Evolutionary conservation across 768 basidiomycete species (phyloP).

Genomic region (Macrolepiota albuminosa): DNA sequence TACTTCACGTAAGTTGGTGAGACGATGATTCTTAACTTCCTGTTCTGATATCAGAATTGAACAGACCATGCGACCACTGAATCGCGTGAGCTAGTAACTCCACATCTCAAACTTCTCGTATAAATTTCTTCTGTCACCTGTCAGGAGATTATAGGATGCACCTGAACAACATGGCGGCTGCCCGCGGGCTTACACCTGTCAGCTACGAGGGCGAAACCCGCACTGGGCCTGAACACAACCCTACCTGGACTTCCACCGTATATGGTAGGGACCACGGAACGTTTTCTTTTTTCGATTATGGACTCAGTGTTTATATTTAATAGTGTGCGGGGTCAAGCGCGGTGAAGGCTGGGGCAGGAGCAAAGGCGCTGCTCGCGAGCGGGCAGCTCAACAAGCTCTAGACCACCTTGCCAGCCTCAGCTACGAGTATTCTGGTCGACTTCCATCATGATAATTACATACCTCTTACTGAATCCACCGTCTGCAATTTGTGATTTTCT

Average conservation of each 20-base stretch:
- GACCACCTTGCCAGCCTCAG: not conserved
- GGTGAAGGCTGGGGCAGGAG: not conserved
- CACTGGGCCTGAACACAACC: constrained; percentile 2
- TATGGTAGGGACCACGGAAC: constrained; percentile 1
- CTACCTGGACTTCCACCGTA: constrained; percentile 3
- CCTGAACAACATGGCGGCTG: constrained; percentile 2
- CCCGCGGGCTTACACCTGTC: not conserved
- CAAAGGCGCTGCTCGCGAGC: constrained; percentile 1
- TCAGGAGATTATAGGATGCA: constrained; percentile 6
- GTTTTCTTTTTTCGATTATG: too few species aligned
- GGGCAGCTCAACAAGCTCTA: not conserved
- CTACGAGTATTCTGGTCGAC: not conserved
- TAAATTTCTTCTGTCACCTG: not conserved
- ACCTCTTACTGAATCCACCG: not conserved
- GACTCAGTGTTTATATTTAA: not conserved
- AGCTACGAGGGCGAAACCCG: not conserved
- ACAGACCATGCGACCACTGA: not conserved
- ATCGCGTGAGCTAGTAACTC: not conserved
- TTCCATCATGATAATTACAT: not conserved
- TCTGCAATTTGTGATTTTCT: not conserved
- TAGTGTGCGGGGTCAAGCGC: not conserved
- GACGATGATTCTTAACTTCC: not conserved
- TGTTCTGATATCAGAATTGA: not conserved
- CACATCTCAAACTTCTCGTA: not conserved
- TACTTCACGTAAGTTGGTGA: not conserved